phyloP scores from a whole-genome alignment of 331 rosid species.

The Phaseolus coccineus region DNA sequence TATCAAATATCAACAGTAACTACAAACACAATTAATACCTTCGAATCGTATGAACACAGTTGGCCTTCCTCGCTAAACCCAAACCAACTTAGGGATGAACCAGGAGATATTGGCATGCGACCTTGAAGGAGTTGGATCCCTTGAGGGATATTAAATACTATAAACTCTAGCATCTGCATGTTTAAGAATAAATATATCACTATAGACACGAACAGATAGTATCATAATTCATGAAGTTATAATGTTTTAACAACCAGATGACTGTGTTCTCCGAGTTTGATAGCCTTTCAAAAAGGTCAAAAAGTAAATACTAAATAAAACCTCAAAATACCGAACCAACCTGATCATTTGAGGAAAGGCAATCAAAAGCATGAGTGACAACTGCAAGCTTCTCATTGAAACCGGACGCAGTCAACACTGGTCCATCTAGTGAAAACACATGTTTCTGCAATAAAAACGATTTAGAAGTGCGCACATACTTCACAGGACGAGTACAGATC shows the following conservation, averaged over 20 bases:
- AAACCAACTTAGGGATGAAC: conserved; percentile 84
- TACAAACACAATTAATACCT: conserved; percentile 56
- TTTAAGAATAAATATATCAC: conserved; percentile 31
- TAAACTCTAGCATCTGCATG: conserved; percentile 79
- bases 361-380: conserved; percentile 80
- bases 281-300: conserved; percentile 13
- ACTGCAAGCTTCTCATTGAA: conserved; percentile 83
- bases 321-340: conserved; percentile 49
- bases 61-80: conserved; percentile 94
- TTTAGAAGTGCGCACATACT: conserved; percentile 41
- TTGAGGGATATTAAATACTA: conserved; percentile 62
- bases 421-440: conserved; percentile 81
- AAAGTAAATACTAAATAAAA: conserved; percentile 18
- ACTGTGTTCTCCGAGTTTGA: conserved; percentile 33
- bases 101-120: conserved; percentile 84
- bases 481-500: background rate
- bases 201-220: conserved; percentile 30
- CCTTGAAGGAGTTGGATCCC: conserved; percentile 69
- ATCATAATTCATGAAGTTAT: conserved; percentile 1
- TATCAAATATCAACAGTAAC: conserved; percentile 16
- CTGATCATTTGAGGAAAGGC: conserved; percentile 82
- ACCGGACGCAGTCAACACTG: conserved; percentile 94
- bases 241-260: conserved; percentile 5
- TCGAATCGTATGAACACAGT: conserved; percentile 85
- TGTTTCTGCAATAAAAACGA: conserved; percentile 68